These are phyloP conservation scores for Murraya koenigii DNA, from an alignment of 345 rosid genomes.

Conservation along the genomic window DNA sequence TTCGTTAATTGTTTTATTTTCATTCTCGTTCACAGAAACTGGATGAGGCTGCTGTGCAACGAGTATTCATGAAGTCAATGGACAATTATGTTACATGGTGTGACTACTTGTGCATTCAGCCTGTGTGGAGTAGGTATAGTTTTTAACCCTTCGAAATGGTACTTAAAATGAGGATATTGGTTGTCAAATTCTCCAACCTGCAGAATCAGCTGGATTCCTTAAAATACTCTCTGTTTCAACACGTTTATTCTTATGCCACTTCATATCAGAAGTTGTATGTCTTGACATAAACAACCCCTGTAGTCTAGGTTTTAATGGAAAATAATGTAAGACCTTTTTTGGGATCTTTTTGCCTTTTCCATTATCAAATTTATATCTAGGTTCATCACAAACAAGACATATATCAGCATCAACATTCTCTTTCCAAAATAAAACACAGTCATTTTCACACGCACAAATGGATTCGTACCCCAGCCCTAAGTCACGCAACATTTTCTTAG, in stretches of 20 bases:
- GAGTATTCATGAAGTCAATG: too few relatives aligned
- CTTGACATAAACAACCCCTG: slow-evolving; percentile 2
- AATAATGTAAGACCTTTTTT: neutral
- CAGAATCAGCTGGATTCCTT: slow-evolving; percentile 1
- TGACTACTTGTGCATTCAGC: too few relatives aligned
- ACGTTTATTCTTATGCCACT: slow-evolving; percentile 8
- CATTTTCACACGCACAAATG: slow-evolving; percentile 8
- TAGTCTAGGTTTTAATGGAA: slow-evolving; percentile 6
- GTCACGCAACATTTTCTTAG: neutral
- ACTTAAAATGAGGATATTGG: too few relatives aligned
- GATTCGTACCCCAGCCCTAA: neutral
- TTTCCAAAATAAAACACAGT: slow-evolving; percentile 3
- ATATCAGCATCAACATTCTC: neutral
- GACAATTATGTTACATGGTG: too few relatives aligned
- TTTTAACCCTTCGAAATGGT: too few relatives aligned
- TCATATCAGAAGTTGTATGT: neutral
- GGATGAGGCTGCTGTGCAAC: too few relatives aligned
- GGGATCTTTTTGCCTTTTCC: neutral
- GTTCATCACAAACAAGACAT: neutral
- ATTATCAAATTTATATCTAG: neutral
- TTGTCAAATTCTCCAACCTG: too few relatives aligned
- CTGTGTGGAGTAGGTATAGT: too few relatives aligned
- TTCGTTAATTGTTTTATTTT: too few relatives aligned
- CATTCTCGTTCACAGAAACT: too few relatives aligned
- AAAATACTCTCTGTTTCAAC: neutral